phyloP scores from a whole-genome alignment of 192 early-diverging fungal genomes.

The Gonapodya prolifera region DNA sequence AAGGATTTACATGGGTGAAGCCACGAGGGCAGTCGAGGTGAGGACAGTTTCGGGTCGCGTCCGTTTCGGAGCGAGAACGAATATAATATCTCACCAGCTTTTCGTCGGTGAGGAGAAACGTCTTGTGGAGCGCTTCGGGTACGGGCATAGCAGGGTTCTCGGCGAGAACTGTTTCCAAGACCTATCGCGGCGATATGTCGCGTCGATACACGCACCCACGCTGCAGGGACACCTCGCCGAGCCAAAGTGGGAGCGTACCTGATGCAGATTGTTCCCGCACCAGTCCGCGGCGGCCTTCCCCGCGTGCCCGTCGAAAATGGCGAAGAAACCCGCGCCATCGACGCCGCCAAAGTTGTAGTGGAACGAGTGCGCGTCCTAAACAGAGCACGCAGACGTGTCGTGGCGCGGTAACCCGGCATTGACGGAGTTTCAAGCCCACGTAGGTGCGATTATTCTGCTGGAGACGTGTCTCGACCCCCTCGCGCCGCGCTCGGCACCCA shows the following conservation, averaged over 20 bases:
- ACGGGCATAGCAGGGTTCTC: constrained; percentile 42
- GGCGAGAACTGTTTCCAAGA: constrained; percentile 47
- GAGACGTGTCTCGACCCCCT: too few species aligned
- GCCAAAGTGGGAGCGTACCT: not conserved
- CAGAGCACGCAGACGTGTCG: too few species aligned
- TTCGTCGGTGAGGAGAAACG: constrained; percentile 73
- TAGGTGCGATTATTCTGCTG: too few species aligned
- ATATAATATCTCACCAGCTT: constrained; percentile 52
- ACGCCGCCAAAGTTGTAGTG: constrained; percentile 71
- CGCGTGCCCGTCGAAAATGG: constrained; percentile 95
- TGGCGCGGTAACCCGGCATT: too few species aligned
- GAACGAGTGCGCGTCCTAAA: constrained; percentile 79
- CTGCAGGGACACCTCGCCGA: too few species aligned
- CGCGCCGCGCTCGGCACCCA: too few species aligned
- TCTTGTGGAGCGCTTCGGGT: constrained; percentile 66
- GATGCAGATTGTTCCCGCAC: constrained; percentile 81
- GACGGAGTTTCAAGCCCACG: too few species aligned
- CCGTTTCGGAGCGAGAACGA: too few species aligned
- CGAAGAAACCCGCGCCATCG: constrained; percentile 77
- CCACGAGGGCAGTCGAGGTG: too few species aligned
- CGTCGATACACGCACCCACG: not conserved
- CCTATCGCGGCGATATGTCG: constrained; percentile 21
- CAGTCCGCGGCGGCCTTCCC: constrained; percentile 89
- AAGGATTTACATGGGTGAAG: too few species aligned
- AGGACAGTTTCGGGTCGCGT: too few species aligned